Base-by-base conservation (phyloP, 148 eudicot species). In the Camellia lanceoleosa region DNA sequence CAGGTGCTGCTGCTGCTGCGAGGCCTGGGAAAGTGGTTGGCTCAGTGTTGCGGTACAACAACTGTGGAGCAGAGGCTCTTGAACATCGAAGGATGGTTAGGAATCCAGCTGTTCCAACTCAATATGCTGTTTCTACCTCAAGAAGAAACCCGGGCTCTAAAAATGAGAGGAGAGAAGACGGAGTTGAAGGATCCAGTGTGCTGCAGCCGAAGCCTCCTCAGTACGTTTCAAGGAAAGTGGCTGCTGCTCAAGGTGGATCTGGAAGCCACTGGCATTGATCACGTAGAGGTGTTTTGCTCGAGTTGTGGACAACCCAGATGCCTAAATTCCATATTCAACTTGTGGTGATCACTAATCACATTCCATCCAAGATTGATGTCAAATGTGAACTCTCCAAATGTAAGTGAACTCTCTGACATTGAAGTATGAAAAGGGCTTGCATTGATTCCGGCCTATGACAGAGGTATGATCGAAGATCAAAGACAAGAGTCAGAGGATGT, bases 21-120 rank as follows among this genome's bases (percentile, higher is more conserved):
- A 93, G 97, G 81, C 97, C 99, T 12, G 99, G 95, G 56, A 95
- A 92, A 80, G 93, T 88, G 5, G 88, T 91, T 3, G 85, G 93
- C 43, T 87, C 93, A 0, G 85, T 88, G 51, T 47, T 92, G 76
- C 88, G 94, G 49, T 93, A 92, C 86, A 89, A 85, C 85, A 91
- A 90, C 70, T 87, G 92, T 63, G 93, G 91, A 81, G 87, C 87
- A 60, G 93, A 91, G 79, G 82, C 80, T 42, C 86, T 84, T 77
- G 97, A 93, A 64, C 94, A 91, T 70, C 87, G 92, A 58, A 80
- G 90, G 73, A 75, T 83, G 73, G 85, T 54, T 65, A 84, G 96
- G 23, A 95, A 91, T 76, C 90, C 94, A 71, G 84, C 87, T 5
- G 79, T 91, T 76, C 96, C 96, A 41, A 72, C 86, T 79, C 97